phyloP scores from a whole-genome alignment of 352 stramenopile species.

The Pythium phragmitis region DNA sequence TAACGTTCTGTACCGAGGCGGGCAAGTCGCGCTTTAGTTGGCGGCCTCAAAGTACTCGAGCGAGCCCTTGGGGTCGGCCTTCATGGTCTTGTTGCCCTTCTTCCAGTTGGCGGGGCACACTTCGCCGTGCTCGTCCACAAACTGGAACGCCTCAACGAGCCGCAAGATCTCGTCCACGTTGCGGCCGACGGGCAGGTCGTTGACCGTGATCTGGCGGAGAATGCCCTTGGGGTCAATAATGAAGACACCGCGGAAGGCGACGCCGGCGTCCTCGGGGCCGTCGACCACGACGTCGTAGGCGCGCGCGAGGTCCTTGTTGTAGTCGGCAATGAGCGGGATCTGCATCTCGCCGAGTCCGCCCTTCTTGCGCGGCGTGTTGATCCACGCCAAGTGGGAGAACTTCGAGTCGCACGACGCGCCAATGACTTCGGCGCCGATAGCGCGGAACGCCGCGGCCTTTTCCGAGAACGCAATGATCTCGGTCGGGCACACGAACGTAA shows the following conservation, averaged over 20 bases:
- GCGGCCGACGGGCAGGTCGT: slow-evolving; percentile 90
- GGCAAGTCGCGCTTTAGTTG: slow-evolving; percentile 7
- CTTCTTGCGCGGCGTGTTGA: slow-evolving; percentile 79
- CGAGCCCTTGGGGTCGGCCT: slow-evolving; percentile 39
- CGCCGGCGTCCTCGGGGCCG: slow-evolving; percentile 65
- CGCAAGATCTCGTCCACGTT: slow-evolving; percentile 92
- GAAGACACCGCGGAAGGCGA: slow-evolving; percentile 90
- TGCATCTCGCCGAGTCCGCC: slow-evolving; percentile 91
- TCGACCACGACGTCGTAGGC: slow-evolving; percentile 91
- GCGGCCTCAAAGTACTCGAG: slow-evolving; percentile 19
- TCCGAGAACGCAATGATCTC: slow-evolving; percentile 77
- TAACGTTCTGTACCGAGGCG: too few relatives aligned
- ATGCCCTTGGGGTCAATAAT: slow-evolving; percentile 91
- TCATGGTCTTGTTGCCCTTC: slow-evolving; percentile 66
- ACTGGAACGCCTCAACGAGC: slow-evolving; percentile 92
- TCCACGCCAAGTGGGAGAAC: slow-evolving; percentile 69
- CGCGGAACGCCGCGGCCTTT: slow-evolving; percentile 43
- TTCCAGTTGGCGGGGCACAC: slow-evolving; percentile 92
- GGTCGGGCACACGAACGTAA: slow-evolving; percentile 74
- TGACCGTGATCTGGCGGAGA: slow-evolving; percentile 86
- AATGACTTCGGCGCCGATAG: slow-evolving; percentile 46
- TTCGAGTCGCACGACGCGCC: slow-evolving; percentile 61
- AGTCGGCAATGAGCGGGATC: slow-evolving; percentile 91
- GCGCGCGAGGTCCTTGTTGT: slow-evolving; percentile 88
- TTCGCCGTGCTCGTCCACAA: slow-evolving; percentile 90